These are phyloP conservation scores for Porcisia hertigi DNA, from an alignment of 208 protist genomes.

Conservation along the genomic window DNA sequence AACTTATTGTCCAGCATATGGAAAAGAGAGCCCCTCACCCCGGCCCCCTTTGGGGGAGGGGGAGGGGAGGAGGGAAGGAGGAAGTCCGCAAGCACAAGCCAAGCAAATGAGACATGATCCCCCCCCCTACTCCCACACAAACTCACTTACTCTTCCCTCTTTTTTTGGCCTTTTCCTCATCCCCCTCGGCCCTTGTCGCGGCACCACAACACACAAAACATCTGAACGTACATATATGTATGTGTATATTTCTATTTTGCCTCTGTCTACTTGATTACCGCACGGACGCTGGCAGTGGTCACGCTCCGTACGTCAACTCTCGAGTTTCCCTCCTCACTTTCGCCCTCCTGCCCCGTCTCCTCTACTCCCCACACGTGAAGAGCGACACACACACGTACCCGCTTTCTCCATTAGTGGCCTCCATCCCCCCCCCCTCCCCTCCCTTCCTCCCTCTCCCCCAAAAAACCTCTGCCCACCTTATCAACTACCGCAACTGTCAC, in stretches of 20 bases:
- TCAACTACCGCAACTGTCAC: too few species aligned
- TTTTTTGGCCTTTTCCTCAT: not conserved
- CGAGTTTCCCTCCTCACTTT: constrained; percentile 1
- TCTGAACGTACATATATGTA: not conserved
- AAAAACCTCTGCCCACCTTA: too few species aligned
- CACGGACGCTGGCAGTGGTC: not conserved
- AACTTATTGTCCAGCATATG: too few species aligned
- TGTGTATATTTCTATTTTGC: not conserved
- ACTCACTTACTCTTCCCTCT: not conserved
- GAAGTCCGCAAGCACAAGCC: too few species aligned
- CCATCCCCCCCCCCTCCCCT: not conserved
- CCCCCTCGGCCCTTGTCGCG: too few species aligned
- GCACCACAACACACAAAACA: not conserved
- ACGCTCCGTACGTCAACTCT: constrained; percentile 9
- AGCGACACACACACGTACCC: not conserved
- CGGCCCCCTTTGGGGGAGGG: too few species aligned
- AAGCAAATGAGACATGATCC: not conserved
- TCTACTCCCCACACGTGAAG: not conserved
- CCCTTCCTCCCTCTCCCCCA: not conserved
- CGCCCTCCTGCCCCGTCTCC: not conserved
- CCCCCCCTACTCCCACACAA: not conserved
- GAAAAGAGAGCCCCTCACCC: too few species aligned
- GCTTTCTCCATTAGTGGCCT: too few species aligned
- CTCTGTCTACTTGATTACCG: too few species aligned
- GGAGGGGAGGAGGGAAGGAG: too few species aligned